These are phyloP conservation scores for Colletotrichum scovillei DNA, from an alignment of 2,329 filamentous ascomycete species.

Conservation along the genomic window DNA sequence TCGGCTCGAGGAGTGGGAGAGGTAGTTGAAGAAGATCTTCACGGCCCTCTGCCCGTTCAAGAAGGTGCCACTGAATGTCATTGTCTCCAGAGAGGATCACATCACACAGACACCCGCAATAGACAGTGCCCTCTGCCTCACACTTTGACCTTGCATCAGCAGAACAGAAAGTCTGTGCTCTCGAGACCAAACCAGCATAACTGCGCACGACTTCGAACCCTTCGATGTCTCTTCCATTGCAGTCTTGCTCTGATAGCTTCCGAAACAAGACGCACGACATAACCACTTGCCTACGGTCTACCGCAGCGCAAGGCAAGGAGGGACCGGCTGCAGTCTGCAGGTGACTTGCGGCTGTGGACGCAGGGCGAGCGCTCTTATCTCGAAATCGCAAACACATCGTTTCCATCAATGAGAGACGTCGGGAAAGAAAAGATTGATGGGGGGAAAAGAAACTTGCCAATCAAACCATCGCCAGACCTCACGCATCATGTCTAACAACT, in stretches of 20 bases:
- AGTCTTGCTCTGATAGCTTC: neutral
- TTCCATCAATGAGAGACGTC: neutral
- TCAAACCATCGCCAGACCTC: neutral
- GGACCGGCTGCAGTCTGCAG: neutral
- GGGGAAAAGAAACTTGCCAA: neutral
- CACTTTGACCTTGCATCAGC: neutral
- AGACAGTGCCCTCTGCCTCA: neutral
- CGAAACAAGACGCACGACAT: neutral
- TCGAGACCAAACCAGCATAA: neutral
- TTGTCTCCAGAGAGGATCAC: neutral
- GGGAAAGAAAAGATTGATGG: neutral
- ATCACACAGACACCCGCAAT: slow-evolving; percentile 13
- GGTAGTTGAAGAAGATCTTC: neutral
- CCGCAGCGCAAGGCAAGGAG: neutral
- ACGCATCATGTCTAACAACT: neutral
- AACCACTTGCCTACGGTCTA: neutral
- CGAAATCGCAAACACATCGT: neutral
- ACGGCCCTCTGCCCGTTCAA: neutral
- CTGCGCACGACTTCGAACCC: neutral
- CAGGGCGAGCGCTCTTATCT: neutral
- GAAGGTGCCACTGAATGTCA: slow-evolving; percentile 8
- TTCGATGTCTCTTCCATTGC: neutral
- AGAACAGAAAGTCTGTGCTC: neutral
- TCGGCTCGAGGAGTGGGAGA: neutral
- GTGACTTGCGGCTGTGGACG: neutral